phyloP scores from a whole-genome alignment of 2,329 filamentous ascomycete species.

The Aspergillus candidus region DNA sequence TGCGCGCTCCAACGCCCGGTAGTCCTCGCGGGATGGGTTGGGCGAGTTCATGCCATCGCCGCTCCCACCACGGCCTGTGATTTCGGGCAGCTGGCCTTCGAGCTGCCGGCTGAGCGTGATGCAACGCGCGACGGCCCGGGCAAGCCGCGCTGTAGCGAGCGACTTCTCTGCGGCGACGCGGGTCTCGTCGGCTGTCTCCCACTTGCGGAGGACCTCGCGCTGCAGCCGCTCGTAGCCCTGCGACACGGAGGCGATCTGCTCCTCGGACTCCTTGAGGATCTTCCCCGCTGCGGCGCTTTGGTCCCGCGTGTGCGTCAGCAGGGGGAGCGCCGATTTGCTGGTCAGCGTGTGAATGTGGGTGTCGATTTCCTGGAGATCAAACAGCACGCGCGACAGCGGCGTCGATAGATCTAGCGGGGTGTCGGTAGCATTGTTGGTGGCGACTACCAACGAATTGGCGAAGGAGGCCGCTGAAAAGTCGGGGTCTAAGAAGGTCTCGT shows the following conservation, averaged over 20 bases:
- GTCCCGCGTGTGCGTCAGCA: slow-evolving; percentile 69
- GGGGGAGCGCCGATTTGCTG: slow-evolving; percentile 72
- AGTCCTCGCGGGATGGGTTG: slow-evolving; percentile 56
- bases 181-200: slow-evolving; percentile 80
- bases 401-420: slow-evolving; percentile 88
- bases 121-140: slow-evolving; percentile 68
- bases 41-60: slow-evolving; percentile 27
- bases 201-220: slow-evolving; percentile 77
- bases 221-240: slow-evolving; percentile 81
- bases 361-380: slow-evolving; percentile 95
- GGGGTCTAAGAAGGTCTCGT: slow-evolving; percentile 80
- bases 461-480: slow-evolving; percentile 75
- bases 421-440: slow-evolving; percentile 89
- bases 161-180: slow-evolving; percentile 69
- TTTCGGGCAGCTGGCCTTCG: slow-evolving; percentile 74
- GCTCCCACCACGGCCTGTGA: slow-evolving; percentile 42
- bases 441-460: slow-evolving; percentile 80
- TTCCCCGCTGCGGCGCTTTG: slow-evolving; percentile 66
- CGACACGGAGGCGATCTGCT: slow-evolving; percentile 72
- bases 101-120: slow-evolving; percentile 78
- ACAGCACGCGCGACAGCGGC: slow-evolving; percentile 84
- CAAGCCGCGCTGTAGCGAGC: slow-evolving; percentile 72
- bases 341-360: slow-evolving; percentile 89
- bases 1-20: slow-evolving; percentile 73
- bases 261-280: slow-evolving; percentile 70